These are phyloP conservation scores for Ceratobasidium papillatum DNA, from an alignment of 1,284 basidiomycete genomes.

Conservation along the genomic window DNA sequence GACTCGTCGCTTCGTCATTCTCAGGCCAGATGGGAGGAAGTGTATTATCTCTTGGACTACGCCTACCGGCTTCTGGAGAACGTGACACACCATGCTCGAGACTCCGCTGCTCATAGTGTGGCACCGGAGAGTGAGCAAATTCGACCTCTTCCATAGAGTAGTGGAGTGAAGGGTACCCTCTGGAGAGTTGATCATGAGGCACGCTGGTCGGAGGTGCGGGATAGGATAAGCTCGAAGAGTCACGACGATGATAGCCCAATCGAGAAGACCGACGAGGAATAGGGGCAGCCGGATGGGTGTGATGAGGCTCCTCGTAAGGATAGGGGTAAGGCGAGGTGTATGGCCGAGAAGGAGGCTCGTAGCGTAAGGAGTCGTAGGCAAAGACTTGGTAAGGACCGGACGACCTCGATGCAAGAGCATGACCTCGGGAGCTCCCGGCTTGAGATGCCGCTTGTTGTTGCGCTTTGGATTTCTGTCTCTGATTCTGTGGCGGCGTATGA, in stretches of 20 bases:
- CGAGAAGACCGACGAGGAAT: conserved; percentile 3
- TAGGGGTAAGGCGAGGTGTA: conserved; percentile 50
- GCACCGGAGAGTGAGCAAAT: background rate
- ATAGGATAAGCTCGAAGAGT: conserved; percentile 15
- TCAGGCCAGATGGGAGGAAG: conserved; percentile 38
- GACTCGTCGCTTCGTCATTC: background rate
- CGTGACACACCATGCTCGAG: background rate
- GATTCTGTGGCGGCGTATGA: conserved; percentile 62
- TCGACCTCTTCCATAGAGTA: conserved; percentile 11
- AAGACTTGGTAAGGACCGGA: conserved; percentile 41
- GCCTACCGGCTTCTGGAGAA: conserved; percentile 13
- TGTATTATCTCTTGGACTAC: background rate
- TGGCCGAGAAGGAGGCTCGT: conserved; percentile 45
- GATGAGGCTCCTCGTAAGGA: conserved; percentile 50
- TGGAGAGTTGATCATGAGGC: conserved; percentile 7
- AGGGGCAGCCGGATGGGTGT: background rate
- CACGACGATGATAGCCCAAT: conserved; percentile 19
- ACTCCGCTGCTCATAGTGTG: background rate
- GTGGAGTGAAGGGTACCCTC: background rate
- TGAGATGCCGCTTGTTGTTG: conserved; percentile 53
- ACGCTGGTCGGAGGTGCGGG: background rate
- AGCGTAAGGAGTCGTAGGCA: conserved; percentile 39
- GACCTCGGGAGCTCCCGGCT: conserved; percentile 42
- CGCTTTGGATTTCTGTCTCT: conserved; percentile 80
- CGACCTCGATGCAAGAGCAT: conserved; percentile 39